Conservation (phyloP, 129 eudicot species). For the Arctium minus region DNA sequence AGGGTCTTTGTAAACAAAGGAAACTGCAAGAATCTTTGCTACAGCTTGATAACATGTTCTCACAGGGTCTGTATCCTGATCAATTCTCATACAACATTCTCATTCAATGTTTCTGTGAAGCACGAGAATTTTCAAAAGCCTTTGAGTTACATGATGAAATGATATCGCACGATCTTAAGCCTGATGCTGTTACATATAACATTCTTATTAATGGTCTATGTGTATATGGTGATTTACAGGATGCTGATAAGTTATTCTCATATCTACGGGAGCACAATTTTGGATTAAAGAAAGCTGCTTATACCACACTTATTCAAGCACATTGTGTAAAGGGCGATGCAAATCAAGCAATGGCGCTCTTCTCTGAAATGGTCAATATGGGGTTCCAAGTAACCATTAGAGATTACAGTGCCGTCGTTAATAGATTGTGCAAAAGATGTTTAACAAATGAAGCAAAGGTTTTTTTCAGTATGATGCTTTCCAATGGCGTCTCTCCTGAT, state of each 20-base stretch:
- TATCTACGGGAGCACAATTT: constrained; percentile 40
- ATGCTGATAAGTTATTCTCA: constrained; percentile 52
- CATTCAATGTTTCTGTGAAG: constrained; percentile 74
- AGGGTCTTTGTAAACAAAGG: constrained; percentile 61
- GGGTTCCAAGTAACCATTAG: constrained; percentile 57
- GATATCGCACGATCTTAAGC: constrained; percentile 49
- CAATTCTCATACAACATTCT: constrained; percentile 60
- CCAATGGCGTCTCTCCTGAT: constrained; percentile 53
- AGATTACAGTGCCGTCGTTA: constrained; percentile 73
- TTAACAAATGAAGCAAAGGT: constrained; percentile 53
- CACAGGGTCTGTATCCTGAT: constrained; percentile 62
- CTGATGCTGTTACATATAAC: constrained; percentile 60
- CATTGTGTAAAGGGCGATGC: constrained; percentile 90
- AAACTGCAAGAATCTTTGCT: constrained; percentile 48
- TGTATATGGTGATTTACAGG: constrained; percentile 48
- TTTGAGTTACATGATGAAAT: constrained; percentile 54
- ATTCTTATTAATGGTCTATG: constrained; percentile 77
- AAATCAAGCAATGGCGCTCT: constrained; percentile 41
- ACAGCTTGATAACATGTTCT: constrained; percentile 50
- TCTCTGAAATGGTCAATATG: constrained; percentile 57
- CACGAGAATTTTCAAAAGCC: constrained; percentile 40
- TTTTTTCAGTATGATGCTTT: constrained; percentile 59
- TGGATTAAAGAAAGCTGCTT: constrained; percentile 57
- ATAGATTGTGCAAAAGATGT: constrained; percentile 78
- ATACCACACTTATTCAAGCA: constrained; percentile 68